These are phyloP conservation scores for Trametes elegans DNA, from an alignment of 768 basidiomycete genomes.

Conservation along the genomic window DNA sequence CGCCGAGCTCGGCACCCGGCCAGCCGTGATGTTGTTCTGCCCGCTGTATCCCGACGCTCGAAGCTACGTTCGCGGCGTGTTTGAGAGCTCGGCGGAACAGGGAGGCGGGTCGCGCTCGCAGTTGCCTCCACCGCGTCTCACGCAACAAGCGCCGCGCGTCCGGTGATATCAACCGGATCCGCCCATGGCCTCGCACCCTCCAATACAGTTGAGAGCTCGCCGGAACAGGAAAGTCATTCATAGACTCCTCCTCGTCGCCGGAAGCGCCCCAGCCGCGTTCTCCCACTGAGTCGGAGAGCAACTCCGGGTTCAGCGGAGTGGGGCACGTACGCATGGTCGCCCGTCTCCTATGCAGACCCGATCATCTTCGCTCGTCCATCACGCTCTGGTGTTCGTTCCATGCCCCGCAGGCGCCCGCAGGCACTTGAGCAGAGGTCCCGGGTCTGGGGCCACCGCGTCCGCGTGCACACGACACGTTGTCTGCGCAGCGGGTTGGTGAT, in stretches of 20 bases:
- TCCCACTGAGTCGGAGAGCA: background rate
- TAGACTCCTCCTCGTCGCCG: too few relatives aligned
- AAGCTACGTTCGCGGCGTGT: background rate
- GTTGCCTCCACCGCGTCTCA: background rate
- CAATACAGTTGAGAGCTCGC: background rate
- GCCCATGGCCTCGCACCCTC: background rate
- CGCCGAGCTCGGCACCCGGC: too few relatives aligned
- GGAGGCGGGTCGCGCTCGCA: background rate
- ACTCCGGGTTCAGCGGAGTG: too few relatives aligned
- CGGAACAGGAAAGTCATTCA: background rate
- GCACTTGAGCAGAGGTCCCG: constrained; percentile 11
- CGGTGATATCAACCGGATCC: background rate
- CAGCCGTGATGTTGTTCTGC: too few relatives aligned
- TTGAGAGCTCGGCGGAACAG: background rate
- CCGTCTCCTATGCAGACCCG: too few relatives aligned
- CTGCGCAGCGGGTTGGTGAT: background rate
- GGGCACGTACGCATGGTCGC: too few relatives aligned
- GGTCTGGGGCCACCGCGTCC: background rate
- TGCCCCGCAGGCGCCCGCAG: background rate
- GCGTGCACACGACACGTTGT: background rate
- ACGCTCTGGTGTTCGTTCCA: background rate
- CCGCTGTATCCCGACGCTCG: too few relatives aligned
- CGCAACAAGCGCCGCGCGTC: background rate
- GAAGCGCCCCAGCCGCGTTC: too few relatives aligned
- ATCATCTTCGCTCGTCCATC: too few relatives aligned